Evolutionary conservation across 2,329 filamentous ascomycete species (phyloP), one percentile per base, ranked within the genome.

Genomic region (Coleophoma eucalyptorum): DNA sequence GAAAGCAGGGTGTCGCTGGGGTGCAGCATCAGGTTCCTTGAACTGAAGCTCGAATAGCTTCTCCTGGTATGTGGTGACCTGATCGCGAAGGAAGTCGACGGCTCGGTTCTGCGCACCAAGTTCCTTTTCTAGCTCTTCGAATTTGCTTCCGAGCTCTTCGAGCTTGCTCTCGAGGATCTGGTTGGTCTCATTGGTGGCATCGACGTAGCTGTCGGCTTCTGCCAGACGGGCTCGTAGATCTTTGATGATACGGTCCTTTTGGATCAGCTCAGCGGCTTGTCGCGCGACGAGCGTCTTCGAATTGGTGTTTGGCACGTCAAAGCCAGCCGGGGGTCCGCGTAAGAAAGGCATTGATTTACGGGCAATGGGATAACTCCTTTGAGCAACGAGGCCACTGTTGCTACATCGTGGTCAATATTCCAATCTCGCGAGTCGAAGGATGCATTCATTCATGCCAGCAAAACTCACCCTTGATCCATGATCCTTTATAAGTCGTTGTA

Each of bases 121-220:
- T 44, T 44, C 42, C 42, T 44, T 44, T 20, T 44, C 26, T 26
- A 44, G 16, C 42, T 44, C 42, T n/a, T 44, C 42, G 26, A 44
- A 32, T n/a, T 26, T 44, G 11, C 20, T 44, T 31, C 26, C 42
- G 12, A 44, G 42, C 12, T 33, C 21, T n/a, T 44, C 19, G 10
- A 44, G 12, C 13, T 21, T 44, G 31, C 16, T 44, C 42, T 44
- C 42, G 20, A 44, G 42, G 16, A 32, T 21, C 26, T 44, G 20
- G 42, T 44, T 44, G 2, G 19, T 44, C 11, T 26, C 16, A 5
- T 31, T n/a, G 12, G 20, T 26, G 31, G 21, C 42, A n/a, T 44
- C 42, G 15, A 21, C n/a, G 12, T 31, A 31, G 11, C 20, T 13
- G 5, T 44, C 12, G 5, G 42, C 20, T n/a, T 31, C 16, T 5